These are phyloP conservation scores for Aspergillus transmontanensis DNA, from an alignment of 2,329 filamentous ascomycete genomes.

Conservation along the genomic window DNA sequence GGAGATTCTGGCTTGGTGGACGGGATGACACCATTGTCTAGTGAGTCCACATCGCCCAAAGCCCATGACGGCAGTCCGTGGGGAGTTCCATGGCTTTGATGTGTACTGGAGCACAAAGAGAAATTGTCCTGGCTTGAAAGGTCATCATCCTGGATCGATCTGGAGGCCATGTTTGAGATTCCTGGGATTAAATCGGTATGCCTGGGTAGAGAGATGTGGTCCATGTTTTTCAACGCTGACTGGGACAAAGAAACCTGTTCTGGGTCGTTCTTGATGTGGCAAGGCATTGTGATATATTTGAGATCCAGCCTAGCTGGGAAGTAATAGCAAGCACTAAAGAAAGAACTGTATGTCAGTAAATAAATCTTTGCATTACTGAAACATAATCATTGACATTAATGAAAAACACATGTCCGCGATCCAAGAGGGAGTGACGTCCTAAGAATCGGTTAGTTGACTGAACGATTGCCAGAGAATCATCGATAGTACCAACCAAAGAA, in stretches of 20 bases:
- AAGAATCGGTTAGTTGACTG: conserved; percentile 6
- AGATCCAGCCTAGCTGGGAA: conserved; percentile 22
- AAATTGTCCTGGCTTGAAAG: conserved; percentile 45
- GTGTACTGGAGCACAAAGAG: conserved; percentile 44
- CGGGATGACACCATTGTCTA: conserved; percentile 40
- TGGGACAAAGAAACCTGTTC: conserved; percentile 40
- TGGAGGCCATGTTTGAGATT: conserved; percentile 42
- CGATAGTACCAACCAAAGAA: conserved; percentile 13
- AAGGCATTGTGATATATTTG: conserved; percentile 38
- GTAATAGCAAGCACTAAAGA: conserved; percentile 32
- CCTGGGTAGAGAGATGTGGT: conserved; percentile 38
- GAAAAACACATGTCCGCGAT: conserved; percentile 24
- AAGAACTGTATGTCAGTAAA: conserved; percentile 34
- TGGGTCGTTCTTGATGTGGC: conserved; percentile 40
- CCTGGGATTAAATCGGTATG: conserved; percentile 39
- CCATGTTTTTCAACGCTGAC: conserved; percentile 33
- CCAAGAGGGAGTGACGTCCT: conserved; percentile 6
- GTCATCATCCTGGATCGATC: conserved; percentile 46
- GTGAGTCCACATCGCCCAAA: conserved; percentile 41
- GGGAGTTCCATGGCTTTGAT: conserved; percentile 36
- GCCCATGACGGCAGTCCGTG: conserved; percentile 44
- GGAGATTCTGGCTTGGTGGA: conserved; percentile 41
- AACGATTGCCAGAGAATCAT: background rate
- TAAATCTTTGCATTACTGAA: conserved; percentile 25
- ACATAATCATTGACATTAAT: conserved; percentile 17